phyloP scores from a whole-genome alignment of 2,329 filamentous ascomycete genomes.

The Paraconiothyrium brasiliense region DNA sequence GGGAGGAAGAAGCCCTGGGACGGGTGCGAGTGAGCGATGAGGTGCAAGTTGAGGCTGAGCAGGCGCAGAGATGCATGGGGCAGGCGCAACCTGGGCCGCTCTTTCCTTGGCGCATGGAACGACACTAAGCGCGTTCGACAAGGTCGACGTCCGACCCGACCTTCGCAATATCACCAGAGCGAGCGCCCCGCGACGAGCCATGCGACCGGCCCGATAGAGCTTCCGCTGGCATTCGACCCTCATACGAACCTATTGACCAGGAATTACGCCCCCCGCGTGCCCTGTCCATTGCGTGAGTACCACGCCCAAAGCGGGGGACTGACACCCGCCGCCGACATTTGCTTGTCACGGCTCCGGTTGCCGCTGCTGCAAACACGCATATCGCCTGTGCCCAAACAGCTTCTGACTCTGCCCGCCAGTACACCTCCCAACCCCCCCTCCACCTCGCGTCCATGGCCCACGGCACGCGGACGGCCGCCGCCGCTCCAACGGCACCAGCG shows the following conservation, averaged over 20 bases:
- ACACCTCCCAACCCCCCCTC: constrained; percentile 12
- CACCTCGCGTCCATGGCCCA: constrained; percentile 45
- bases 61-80: constrained; percentile 1
- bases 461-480: constrained; percentile 39
- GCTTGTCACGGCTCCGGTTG: constrained; percentile 10
- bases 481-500: constrained; percentile 42
- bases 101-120: constrained; percentile 3
- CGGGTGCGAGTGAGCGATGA: neutral
- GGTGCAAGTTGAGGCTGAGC: constrained; percentile 3
- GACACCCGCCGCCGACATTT: constrained; percentile 17
- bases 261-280: constrained; percentile 14
- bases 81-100: constrained; percentile 2
- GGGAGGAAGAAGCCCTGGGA: neutral
- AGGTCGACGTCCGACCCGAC: neutral
- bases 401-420: constrained; percentile 15
- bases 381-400: neutral
- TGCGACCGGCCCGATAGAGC: constrained; percentile 27
- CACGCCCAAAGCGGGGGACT: constrained; percentile 21
- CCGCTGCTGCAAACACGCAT: constrained; percentile 3
- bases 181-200: constrained; percentile 12
- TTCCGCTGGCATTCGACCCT: constrained; percentile 15
- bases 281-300: constrained; percentile 15
- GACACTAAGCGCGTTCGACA: constrained; percentile 7
- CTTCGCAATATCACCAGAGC: constrained; percentile 19
- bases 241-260: constrained; percentile 23